Evolutionary conservation across 1,284 basidiomycete species (phyloP).

Genomic region (Wallemia ichthyophaga): DNA sequence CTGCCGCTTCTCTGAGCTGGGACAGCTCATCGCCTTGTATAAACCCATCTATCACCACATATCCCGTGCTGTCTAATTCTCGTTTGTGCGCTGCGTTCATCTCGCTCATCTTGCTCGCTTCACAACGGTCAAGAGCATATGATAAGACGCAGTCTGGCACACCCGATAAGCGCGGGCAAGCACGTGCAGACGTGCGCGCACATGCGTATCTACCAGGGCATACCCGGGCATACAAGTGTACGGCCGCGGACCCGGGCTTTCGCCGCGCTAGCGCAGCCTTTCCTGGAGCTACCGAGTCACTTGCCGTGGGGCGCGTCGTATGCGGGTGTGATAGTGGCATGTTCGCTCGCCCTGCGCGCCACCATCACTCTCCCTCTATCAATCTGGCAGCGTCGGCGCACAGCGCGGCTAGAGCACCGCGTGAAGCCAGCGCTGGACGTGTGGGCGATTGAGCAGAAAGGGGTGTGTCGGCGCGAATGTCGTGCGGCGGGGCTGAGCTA

Average conservation of each 20-base stretch:
- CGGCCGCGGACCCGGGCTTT: background rate
- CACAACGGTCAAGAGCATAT: background rate
- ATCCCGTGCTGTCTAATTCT: background rate
- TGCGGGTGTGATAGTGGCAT: conserved; percentile 17
- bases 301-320: conserved; percentile 10
- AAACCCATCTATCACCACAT: background rate
- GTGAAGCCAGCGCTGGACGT: conserved; percentile 18
- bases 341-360: conserved; percentile 19
- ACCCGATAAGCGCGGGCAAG: too few relatives aligned
- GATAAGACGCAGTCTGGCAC: too few relatives aligned
- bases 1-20: background rate
- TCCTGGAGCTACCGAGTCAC: conserved; percentile 8
- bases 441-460: conserved; percentile 15
- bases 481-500: conserved; percentile 15
- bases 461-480: conserved; percentile 12
- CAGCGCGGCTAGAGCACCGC: conserved; percentile 12
- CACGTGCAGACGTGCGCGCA: too few relatives aligned
- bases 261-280: conserved; percentile 3
- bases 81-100: conserved; percentile 5
- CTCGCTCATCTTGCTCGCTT: too few relatives aligned
- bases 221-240: too few relatives aligned
- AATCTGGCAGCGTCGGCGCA: conserved; percentile 19
- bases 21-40: background rate
- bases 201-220: too few relatives aligned
- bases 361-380: conserved; percentile 19